Evolutionary conservation across 805 yeast species (phyloP), one percentile per base, ranked within the genome.

Genomic region (Starmerella sp.): DNA sequence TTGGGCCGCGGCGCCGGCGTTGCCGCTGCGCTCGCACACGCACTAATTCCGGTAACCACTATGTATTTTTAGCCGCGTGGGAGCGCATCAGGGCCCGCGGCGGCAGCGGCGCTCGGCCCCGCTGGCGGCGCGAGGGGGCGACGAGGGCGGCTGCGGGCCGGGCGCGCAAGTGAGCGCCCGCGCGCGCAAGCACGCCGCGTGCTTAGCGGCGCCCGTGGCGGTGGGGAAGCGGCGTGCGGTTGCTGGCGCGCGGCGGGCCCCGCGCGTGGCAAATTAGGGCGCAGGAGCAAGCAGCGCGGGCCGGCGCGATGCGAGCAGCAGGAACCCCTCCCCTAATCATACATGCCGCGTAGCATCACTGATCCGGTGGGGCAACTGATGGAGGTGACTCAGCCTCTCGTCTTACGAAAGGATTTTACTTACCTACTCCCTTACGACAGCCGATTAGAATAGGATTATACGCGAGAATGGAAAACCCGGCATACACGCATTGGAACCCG

Each of bases 401-500:
- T 45, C 51, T 52, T 57, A 52, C 57, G 54, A 57, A 57, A 54
- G 50, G 32, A 44, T 57, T 54, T 58, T 54, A 48, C 59, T 52
- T 52, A 52, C 52, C 52, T 45, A 58, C 60, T 51, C 50, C 48
- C 61, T 58, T 57, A 58, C 61, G 60, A 57, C 55, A 58, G 53
- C 53, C 45, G 60, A 57, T 59, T 59, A 59, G 60, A 54, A 49
- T 35, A 51, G 54, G 60, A 56, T 58, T 57, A 57, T 49, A 49
- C 50, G 53, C 52, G 52, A 63, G 59, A 44, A 17, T 22, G 66
- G 65, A 62, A 49, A 60, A 57, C 59, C 44, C 62, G 35, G 60
- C 64, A 32, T 62, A 62, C 62, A 55, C 60, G 28, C 65, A 63
- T 54, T 63, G 66, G 66, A 59, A 55, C 52, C 50, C 60, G 13